Base-by-base conservation (phyloP, 345 rosid species). In the Dimocarpus longan region DNA sequence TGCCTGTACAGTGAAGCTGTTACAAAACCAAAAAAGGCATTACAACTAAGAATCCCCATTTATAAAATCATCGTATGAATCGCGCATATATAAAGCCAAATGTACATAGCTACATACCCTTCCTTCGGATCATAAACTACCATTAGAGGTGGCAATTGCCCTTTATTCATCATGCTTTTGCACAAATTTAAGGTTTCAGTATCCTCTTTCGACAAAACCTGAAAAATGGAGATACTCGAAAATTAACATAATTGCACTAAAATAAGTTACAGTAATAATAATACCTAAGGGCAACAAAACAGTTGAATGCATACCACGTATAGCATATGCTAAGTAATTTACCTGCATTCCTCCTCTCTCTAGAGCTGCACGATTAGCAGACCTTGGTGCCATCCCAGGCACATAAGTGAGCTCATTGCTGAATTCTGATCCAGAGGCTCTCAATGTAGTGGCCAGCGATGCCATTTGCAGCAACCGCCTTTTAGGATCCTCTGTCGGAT, bases 281-380 rank as follows among this genome's bases (percentile, higher is more conserved):
- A 46, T 6, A 46, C 5, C 42, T 16, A 50, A 57, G 24, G n/a
- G 10, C 75, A 71, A 71, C 19, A 46, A 9, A 11, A 26, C 28
- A 46, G 15, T 48, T 1, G 18, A 50, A 70, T 48, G 10, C 22
- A 12, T 70, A 50, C 56, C 8, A 52, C 16, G 0, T 15, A 52
- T 15, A 52, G 64, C 64, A 59, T 52, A 59, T 9, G 11, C 12
- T 19, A n/a, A 59, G 21, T 42, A 78, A 69, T 21, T 65, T 68
- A 94, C 99, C 99, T 94, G 99, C 97, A 94, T 94, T 76, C 99
- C 97, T 78, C 87, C 98, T 66, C 85, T 88, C 88, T 96, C 99
- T 32, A 91, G 78, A 48, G 69, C 76, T 54, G 99, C 88, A 74
- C 75, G 66, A 81, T 96, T 96, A 18, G 90, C 94, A 21, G 90